phyloP scores from a whole-genome alignment of 176 grass and related monocot species.

The Saccharum spontaneum region DNA sequence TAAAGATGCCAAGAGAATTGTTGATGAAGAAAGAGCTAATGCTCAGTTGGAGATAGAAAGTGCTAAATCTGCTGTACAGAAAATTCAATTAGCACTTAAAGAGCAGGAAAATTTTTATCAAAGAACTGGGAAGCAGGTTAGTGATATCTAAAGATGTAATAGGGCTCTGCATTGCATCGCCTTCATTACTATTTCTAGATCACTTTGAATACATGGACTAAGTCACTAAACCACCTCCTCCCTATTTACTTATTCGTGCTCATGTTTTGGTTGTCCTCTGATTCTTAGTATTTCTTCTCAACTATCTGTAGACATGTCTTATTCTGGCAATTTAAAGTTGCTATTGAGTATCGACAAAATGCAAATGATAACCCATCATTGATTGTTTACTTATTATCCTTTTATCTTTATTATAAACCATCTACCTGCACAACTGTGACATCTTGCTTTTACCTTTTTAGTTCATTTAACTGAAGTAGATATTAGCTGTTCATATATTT shows the following conservation, averaged over 20 bases:
- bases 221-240: not conserved
- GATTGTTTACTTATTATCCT: not conserved
- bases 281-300: not conserved
- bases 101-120: slow-evolving; percentile 49
- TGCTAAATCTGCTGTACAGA: slow-evolving; percentile 57
- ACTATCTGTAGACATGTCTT: not conserved
- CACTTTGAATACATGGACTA: not conserved
- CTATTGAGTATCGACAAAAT: slow-evolving; percentile 8
- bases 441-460: not conserved
- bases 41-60: slow-evolving; percentile 58
- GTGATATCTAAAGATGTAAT: slow-evolving; percentile 4
- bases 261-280: not conserved
- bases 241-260: not conserved
- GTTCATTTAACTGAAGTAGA: not conserved
- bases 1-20: slow-evolving; percentile 75
- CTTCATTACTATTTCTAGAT: not conserved
- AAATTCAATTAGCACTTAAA: slow-evolving; percentile 67
- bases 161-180: not conserved
- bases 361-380: not conserved
- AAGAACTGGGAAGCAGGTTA: slow-evolving; percentile 62
- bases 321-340: not conserved
- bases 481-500: not conserved
- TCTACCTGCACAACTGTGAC: not conserved
- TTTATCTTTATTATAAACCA: not conserved
- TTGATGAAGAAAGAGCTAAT: slow-evolving; percentile 81